Percentiles rank a stretch among this genome's conserved stretches.
phyloP scores from a whole-genome alignment of 2,329 filamentous ascomycete genomes.

The Penicillium aurantiogriseum region DNA sequence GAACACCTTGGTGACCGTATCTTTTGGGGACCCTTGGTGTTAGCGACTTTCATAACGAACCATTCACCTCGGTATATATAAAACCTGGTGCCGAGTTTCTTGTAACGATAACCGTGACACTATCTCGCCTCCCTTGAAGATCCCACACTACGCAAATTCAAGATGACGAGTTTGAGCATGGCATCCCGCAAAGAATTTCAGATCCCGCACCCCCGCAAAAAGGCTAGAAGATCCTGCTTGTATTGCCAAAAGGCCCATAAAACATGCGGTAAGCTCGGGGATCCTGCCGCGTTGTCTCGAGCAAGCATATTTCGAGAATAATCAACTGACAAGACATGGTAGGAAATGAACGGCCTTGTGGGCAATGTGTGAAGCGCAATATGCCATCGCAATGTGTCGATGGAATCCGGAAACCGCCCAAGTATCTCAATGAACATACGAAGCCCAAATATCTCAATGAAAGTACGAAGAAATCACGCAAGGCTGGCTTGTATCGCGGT shows the following conservation, averaged over 20 bases:
- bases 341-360: constrained; percentile 16
- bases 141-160: not conserved
- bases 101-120: not conserved
- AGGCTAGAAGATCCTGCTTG: constrained; percentile 12
- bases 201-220: not conserved
- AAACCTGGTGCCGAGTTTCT: not conserved
- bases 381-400: constrained; percentile 9
- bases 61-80: not conserved
- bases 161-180: not conserved
- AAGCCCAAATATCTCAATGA: constrained; percentile 11
- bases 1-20: not conserved
- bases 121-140: not conserved
- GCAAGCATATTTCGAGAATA: not conserved
- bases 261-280: constrained; percentile 11
- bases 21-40: not conserved
- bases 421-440: constrained; percentile 5
- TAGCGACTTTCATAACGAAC: not conserved
- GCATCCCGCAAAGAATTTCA: not conserved
- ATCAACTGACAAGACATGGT: not conserved
- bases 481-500: not conserved
- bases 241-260: constrained; percentile 15
- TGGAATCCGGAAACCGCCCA: constrained; percentile 11
- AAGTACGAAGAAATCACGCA: not conserved
- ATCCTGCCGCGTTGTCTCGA: not conserved
- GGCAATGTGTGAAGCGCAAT: constrained; percentile 7